Evolutionary conservation across 768 basidiomycete species (phyloP).

Genomic region (Pulveroboletus sp.): DNA sequence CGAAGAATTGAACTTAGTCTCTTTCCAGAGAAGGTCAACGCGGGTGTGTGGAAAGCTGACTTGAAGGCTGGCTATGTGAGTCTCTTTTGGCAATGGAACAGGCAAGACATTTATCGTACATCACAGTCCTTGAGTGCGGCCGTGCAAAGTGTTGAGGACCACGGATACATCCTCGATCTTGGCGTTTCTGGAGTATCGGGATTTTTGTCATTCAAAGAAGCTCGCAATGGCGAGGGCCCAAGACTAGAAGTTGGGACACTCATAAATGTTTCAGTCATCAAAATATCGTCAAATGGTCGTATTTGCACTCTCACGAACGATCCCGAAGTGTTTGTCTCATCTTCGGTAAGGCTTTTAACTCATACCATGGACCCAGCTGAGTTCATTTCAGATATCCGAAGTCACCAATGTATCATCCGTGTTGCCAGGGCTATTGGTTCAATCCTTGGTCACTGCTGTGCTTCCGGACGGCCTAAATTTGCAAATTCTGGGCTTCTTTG

Average conservation of each 20-base stretch:
- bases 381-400: conserved; percentile 55
- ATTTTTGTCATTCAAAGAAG: conserved; percentile 79
- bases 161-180: conserved; percentile 87
- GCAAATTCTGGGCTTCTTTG: conserved; percentile 88
- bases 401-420: conserved; percentile 74
- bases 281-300: conserved; percentile 71
- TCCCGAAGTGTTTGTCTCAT: conserved; percentile 40
- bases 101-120: not conserved
- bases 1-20: conserved; percentile 82
- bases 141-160: conserved; percentile 85
- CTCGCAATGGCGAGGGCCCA: conserved; percentile 34
- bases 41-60: conserved; percentile 73
- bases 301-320: conserved; percentile 68
- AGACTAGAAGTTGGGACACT: conserved; percentile 61
- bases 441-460: conserved; percentile 74
- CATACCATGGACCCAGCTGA: conserved; percentile 3
- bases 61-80: conserved; percentile 70
- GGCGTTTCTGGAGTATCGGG: conserved; percentile 76
- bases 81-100: conserved; percentile 18
- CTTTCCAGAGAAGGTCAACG: conserved; percentile 79
- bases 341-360: conserved; percentile 44
- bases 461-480: conserved; percentile 74
- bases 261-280: conserved; percentile 60
- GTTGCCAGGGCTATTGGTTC: conserved; percentile 81
- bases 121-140: conserved; percentile 68